These are phyloP conservation scores for Aspergillus ruber DNA, from an alignment of 2,329 filamentous ascomycete species.

Conservation along the genomic window DNA sequence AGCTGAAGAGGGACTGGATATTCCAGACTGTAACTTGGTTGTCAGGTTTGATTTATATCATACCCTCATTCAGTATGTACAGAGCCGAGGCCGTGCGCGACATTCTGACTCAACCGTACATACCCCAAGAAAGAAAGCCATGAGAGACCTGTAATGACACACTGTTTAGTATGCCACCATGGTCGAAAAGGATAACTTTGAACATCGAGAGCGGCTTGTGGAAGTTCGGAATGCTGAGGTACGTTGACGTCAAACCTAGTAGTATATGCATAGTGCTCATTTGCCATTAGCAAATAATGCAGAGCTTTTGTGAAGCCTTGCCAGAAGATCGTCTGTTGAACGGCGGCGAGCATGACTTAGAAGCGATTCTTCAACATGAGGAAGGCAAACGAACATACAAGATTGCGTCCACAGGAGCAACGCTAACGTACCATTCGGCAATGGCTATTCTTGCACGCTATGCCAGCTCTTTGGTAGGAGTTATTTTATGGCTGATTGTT, in stretches of 20 bases:
- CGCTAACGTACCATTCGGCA: slow-evolving; percentile 69
- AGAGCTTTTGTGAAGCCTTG: slow-evolving; percentile 67
- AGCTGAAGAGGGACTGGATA: slow-evolving; percentile 61
- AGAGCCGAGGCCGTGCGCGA: slow-evolving; percentile 82
- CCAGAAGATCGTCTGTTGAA: slow-evolving; percentile 66
- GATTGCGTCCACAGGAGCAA: slow-evolving; percentile 64
- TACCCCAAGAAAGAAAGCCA: not conserved
- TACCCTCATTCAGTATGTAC: slow-evolving; percentile 91
- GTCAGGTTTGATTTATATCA: slow-evolving; percentile 75
- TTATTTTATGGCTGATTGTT: not conserved
- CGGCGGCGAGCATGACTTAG: slow-evolving; percentile 53
- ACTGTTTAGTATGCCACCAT: slow-evolving; percentile 64
- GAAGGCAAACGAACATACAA: slow-evolving; percentile 49
- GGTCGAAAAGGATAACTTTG: slow-evolving; percentile 65
- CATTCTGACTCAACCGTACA: slow-evolving; percentile 60
- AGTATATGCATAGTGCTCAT: not conserved
- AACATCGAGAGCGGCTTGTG: slow-evolving; percentile 55
- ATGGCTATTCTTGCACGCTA: slow-evolving; percentile 67
- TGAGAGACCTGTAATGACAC: slow-evolving; percentile 3
- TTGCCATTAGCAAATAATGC: slow-evolving; percentile 49
- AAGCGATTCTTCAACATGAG: slow-evolving; percentile 51
- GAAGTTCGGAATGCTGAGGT: slow-evolving; percentile 43
- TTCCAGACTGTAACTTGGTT: slow-evolving; percentile 61
- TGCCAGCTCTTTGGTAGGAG: slow-evolving; percentile 56
- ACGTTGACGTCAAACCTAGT: slow-evolving; percentile 3